phyloP scores from a whole-genome alignment of 495 filamentous ascomycete species.

The Penicillium cataractarum region DNA sequence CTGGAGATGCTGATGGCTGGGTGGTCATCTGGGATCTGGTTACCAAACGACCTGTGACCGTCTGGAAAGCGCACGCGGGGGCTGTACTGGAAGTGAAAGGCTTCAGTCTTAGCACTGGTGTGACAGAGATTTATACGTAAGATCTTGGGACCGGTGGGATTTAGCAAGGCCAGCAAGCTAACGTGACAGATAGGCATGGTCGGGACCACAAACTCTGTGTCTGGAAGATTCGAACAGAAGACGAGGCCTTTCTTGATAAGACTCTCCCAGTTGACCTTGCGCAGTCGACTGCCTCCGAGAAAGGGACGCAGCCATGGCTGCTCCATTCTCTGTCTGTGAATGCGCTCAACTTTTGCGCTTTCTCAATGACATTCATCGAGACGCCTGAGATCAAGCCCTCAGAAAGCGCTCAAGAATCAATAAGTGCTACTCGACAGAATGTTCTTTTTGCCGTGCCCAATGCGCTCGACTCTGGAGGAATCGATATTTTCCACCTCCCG shows the following conservation, averaged over 20 bases:
- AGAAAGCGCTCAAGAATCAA: background rate
- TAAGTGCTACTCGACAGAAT: conserved; percentile 15
- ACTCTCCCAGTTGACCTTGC: conserved; percentile 68
- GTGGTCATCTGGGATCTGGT: conserved; percentile 83
- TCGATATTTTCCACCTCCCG: conserved; percentile 88
- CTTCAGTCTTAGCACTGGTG: conserved; percentile 39
- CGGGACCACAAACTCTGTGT: conserved; percentile 85
- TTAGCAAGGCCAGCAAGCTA: background rate
- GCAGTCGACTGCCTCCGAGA: conserved; percentile 25
- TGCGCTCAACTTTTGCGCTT: conserved; percentile 94
- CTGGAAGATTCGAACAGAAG: conserved; percentile 70
- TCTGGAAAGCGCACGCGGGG: conserved; percentile 85
- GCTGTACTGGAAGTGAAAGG: conserved; percentile 78
- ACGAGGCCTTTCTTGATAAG: conserved; percentile 62
- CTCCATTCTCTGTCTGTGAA: conserved; percentile 84
- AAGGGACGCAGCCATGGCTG: conserved; percentile 73
- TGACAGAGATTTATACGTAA: conserved; percentile 71
- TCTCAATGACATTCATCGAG: conserved; percentile 56
- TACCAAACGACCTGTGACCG: conserved; percentile 78
- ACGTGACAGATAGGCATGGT: conserved; percentile 66
- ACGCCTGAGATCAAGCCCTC: background rate
- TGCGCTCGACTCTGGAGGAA: conserved; percentile 72
- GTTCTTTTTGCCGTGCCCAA: conserved; percentile 77
- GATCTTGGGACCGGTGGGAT: conserved; percentile 25
- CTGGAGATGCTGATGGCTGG: conserved; percentile 90